Evolutionary conservation across 2,329 filamentous ascomycete species (phyloP).

Genomic region (Westerdykella aurantiaca): DNA sequence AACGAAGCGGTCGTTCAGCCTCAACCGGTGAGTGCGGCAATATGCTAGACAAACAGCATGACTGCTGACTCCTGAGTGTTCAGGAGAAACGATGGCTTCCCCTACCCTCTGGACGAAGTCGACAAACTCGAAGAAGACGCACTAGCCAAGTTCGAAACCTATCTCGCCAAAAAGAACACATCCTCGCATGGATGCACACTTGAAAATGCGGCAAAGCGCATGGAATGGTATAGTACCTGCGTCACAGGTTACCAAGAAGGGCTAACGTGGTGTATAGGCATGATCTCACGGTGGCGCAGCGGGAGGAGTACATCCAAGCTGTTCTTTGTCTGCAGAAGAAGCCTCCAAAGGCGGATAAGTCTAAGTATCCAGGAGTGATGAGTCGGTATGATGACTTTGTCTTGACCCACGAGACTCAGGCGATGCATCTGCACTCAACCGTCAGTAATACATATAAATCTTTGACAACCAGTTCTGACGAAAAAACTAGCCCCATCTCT

Average conservation of each 20-base stretch:
- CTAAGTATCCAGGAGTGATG: conserved; percentile 13
- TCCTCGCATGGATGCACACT: conserved; percentile 17
- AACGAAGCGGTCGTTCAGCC: not conserved
- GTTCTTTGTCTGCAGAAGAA: conserved; percentile 19
- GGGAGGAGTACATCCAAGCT: conserved; percentile 19
- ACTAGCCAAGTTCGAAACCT: conserved; percentile 16
- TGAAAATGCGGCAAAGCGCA: conserved; percentile 14
- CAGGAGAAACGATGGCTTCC: conserved; percentile 11
- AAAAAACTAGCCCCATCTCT: conserved; percentile 15
- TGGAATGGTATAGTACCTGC: conserved; percentile 14
- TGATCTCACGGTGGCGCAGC: conserved; percentile 14
- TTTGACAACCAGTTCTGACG: conserved; percentile 9
- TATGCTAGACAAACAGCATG: not conserved
- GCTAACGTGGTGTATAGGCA: conserved; percentile 7
- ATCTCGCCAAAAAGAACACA: conserved; percentile 17
- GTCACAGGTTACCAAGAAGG: not conserved
- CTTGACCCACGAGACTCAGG: conserved; percentile 19
- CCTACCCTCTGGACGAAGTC: conserved; percentile 19
- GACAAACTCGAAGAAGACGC: conserved; percentile 16
- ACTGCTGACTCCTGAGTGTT: not conserved
- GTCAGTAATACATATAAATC: conserved; percentile 11
- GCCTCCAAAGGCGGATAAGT: conserved; percentile 13
- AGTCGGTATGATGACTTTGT: conserved; percentile 22
- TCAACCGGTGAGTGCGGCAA: not conserved
- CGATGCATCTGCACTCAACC: conserved; percentile 17